Conservation (phyloP, 805 yeast species). For the Tetrapisispora nanseiensis region DNA sequence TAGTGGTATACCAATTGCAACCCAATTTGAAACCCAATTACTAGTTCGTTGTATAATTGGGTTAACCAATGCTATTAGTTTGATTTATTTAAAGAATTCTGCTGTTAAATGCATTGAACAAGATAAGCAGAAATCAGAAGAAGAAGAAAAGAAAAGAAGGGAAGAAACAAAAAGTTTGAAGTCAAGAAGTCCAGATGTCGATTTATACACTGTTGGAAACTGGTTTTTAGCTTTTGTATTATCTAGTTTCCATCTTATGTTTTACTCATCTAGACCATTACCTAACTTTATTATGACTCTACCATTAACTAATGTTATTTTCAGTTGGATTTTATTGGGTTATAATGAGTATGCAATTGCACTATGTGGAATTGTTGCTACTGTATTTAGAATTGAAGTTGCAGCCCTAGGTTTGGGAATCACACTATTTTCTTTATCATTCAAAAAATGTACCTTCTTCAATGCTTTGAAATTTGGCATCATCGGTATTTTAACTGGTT, state of each 20-base stretch:
- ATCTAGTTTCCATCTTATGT: slow-evolving; percentile 71
- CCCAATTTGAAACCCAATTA: slow-evolving; percentile 44
- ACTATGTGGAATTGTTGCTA: slow-evolving; percentile 50
- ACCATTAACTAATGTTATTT: slow-evolving; percentile 55
- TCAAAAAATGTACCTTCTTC: slow-evolving; percentile 37
- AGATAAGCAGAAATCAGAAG: slow-evolving; percentile 4
- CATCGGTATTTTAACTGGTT: slow-evolving; percentile 36
- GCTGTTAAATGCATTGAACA: slow-evolving; percentile 20
- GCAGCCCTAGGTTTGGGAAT: slow-evolving; percentile 45
- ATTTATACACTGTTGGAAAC: slow-evolving; percentile 29
- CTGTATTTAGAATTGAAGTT: slow-evolving; percentile 65
- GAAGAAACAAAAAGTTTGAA: slow-evolving; percentile 6
- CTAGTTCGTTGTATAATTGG: slow-evolving; percentile 55
- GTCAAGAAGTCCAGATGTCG: slow-evolving; percentile 1
- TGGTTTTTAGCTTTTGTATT: slow-evolving; percentile 54
- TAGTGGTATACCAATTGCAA: slow-evolving; percentile 9
- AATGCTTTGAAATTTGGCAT: slow-evolving; percentile 33
- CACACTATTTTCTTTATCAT: slow-evolving; percentile 36
- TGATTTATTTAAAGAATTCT: slow-evolving; percentile 42
- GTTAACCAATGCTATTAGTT: slow-evolving; percentile 42
- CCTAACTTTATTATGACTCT: slow-evolving; percentile 77
- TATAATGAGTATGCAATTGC: slow-evolving; percentile 40
- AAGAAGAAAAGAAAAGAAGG: slow-evolving; percentile 10
- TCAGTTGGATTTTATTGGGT: slow-evolving; percentile 43
- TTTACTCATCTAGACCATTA: slow-evolving; percentile 71